A percentile compares a stretch with the other conserved stretches of the same genome.
Conservation (phyloP, 1,284 basidiomycete genomes). For the Cutaneotrichosporon cyanovorans region DNA sequence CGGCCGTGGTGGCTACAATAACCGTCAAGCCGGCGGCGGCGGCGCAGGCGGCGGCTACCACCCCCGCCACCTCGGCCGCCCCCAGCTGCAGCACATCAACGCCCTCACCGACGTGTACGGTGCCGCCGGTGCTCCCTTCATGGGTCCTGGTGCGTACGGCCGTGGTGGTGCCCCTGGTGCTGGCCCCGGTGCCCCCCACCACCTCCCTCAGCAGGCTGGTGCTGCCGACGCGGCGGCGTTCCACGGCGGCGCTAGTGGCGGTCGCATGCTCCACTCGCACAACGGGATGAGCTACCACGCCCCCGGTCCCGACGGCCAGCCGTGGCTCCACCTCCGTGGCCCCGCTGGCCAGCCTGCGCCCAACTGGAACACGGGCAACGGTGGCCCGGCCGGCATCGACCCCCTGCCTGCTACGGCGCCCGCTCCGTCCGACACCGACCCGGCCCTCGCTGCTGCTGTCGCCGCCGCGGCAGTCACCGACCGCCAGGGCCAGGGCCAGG, state of each 20-base stretch:
- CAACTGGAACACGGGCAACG: constrained; percentile 25
- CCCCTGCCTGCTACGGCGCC: constrained; percentile 18
- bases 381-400: constrained; percentile 13
- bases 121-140: constrained; percentile 33
- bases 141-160: constrained; percentile 27
- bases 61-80: constrained; percentile 42
- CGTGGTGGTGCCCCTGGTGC: no score
- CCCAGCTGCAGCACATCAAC: constrained; percentile 46
- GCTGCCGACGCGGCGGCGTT: constrained; percentile 12
- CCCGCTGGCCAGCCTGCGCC: constrained; percentile 33
- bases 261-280: constrained; percentile 31
- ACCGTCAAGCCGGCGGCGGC: constrained; percentile 18
- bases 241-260: no score
- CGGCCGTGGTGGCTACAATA: constrained; percentile 17
- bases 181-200: constrained; percentile 7
- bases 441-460: constrained; percentile 9
- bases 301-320: constrained; percentile 41
- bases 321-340: constrained; percentile 42
- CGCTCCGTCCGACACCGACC: constrained; percentile 17
- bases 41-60: constrained; percentile 39
- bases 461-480: constrained; percentile 11
- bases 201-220: constrained; percentile 11
- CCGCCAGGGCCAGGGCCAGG: constrained; percentile 12
- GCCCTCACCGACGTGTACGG: constrained; percentile 46
- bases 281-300: constrained; percentile 42